phyloP scores from a whole-genome alignment of 805 yeast species.

The Metschnikowia lochheadii region DNA sequence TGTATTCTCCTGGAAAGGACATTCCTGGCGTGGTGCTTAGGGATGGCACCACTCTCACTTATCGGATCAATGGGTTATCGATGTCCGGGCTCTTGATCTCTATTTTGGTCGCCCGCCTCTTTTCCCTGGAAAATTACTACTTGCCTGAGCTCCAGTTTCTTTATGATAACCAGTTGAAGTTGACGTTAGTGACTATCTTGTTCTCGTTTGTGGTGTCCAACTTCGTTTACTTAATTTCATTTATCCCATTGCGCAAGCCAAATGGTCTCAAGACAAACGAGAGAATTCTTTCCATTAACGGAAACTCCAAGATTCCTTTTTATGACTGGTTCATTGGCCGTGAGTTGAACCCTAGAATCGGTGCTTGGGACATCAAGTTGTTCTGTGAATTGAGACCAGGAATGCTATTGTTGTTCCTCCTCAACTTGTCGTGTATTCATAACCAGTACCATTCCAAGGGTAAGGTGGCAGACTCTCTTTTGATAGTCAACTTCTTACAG shows the following conservation, averaged over 20 bases:
- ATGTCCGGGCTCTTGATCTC: conserved; percentile 40
- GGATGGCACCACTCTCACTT: conserved; percentile 66
- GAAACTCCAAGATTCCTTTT: conserved; percentile 69
- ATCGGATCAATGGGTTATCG: conserved; percentile 78
- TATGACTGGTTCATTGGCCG: conserved; percentile 98
- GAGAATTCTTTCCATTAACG: conserved; percentile 76
- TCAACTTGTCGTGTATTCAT: conserved; percentile 76
- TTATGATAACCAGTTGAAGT: conserved; percentile 61
- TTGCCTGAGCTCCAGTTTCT: conserved; percentile 80
- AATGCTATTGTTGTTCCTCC: conserved; percentile 74
- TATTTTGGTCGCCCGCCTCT: conserved; percentile 49
- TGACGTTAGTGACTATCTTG: conserved; percentile 58
- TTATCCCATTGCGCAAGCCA: conserved; percentile 47
- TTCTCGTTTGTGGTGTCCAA: conserved; percentile 62
- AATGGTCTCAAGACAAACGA: conserved; percentile 59
- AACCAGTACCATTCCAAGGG: conserved; percentile 67
- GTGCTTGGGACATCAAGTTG: conserved; percentile 80
- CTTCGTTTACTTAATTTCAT: conserved; percentile 65
- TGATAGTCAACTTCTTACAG: conserved; percentile 66
- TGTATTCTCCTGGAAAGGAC: conserved; percentile 60
- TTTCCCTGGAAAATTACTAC: conserved; percentile 41
- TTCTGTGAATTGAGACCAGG: conserved; percentile 96
- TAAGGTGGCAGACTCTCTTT: conserved; percentile 62
- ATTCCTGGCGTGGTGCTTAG: conserved; percentile 67
- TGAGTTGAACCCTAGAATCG: conserved; percentile 88